Base-by-base conservation (phyloP, 441 rosid genomes). In the Erodium chrysanthum region DNA sequence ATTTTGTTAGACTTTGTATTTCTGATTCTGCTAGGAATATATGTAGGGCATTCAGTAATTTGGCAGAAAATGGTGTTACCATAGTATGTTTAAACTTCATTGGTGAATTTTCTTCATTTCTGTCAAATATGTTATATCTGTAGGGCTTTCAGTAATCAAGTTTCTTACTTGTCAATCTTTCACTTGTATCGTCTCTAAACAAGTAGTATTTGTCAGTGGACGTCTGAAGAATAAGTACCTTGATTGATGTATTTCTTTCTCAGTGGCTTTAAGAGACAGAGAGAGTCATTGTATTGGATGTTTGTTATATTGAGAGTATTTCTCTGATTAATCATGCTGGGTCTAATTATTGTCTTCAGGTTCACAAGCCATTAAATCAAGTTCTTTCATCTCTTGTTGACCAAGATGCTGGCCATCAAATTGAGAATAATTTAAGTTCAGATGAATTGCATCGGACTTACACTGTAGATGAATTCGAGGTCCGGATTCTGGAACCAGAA, bases 371-470 rank as follows among this genome's bases (percentile, higher is more conserved):
- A 68, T 61, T 88, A 62, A 88, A 87, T 86, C 99, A 90, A 83
- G 96, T 95, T 64, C 87, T 91, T 76, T 90, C 96, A 27, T 84
- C 92, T 10, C 83, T 95, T 75, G 86, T 92, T 84, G 97, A 95
- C 82, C 97, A 88, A 81, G 99, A 95, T 81, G 88, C 74, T 76
- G 89, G 96, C 77, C 97, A 90, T 86, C 96, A 89, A 84, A 79
- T 86, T 76, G 99, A 91, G 74, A 88, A 75, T 67, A 91, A 84
- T 78, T 76, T 90, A 74, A 85, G 84, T 79, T 76, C 94, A 70
- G 96, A 86, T 71, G 99, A 94, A 48, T 78, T 87, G 67, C 91
- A 85, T 64, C 86, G 81, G 72, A 86, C 96, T 63, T 94, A 91
- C 78, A 79, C 78, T 59, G 80, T 91, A 48, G 97, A 95, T 67